Conservation (phyloP, 495 filamentous ascomycete genomes). For the Aspergillus leporis region DNA sequence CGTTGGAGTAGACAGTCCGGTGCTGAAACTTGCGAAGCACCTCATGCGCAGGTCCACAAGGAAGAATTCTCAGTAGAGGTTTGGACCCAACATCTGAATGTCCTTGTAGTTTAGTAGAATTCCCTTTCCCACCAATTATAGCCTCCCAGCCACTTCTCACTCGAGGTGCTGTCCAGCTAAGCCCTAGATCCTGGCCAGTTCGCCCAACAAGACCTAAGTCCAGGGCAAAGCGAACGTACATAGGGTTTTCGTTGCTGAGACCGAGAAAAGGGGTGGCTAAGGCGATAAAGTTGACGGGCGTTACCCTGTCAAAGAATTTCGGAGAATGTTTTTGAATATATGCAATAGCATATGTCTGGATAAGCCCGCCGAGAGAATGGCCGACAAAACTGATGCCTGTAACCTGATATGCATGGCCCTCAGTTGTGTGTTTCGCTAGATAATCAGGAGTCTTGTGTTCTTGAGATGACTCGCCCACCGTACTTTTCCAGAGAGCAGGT, state of each 20-base stretch:
- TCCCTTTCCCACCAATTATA: conserved; percentile 74
- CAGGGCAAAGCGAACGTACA: conserved; percentile 95
- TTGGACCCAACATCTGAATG: conserved; percentile 77
- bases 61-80: conserved; percentile 85
- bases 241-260: conserved; percentile 93
- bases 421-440: conserved; percentile 20
- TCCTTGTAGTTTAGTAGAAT: conserved; percentile 62
- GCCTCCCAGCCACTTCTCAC: conserved; percentile 85
- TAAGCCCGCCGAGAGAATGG: conserved; percentile 87
- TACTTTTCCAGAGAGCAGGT: conserved; percentile 29
- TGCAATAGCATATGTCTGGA: conserved; percentile 94
- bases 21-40: conserved; percentile 86
- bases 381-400: conserved; percentile 95
- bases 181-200: conserved; percentile 90
- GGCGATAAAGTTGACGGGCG: conserved; percentile 91
- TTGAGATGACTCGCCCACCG: conserved; percentile 13
- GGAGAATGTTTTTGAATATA: conserved; percentile 98
- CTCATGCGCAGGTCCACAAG: conserved; percentile 87
- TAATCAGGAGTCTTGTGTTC: conserved; percentile 9
- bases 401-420: conserved; percentile 73
- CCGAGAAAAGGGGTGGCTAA: conserved; percentile 89
- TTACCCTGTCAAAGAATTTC: conserved; percentile 82
- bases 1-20: conserved; percentile 92
- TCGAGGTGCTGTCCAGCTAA: conserved; percentile 90
- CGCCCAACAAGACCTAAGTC: conserved; percentile 94